Conservation (phyloP, 495 filamentous ascomycete species). For the Filosporella fistucella region DNA sequence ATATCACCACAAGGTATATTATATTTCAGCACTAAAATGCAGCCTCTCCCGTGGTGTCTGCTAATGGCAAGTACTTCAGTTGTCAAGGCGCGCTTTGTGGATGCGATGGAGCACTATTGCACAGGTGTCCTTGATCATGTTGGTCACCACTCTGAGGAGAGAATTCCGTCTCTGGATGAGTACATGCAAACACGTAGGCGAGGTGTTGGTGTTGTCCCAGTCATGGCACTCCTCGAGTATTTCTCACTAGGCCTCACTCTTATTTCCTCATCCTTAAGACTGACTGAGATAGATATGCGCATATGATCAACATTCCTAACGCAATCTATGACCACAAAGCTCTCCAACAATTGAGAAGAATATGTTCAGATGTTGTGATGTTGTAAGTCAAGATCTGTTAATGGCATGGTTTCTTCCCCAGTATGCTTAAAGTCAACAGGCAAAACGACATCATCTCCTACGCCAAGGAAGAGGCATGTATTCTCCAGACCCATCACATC, state of each 20-base stretch:
- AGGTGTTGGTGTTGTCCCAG: neutral
- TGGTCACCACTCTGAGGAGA: neutral
- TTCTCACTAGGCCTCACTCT: neutral
- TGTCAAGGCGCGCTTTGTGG: neutral
- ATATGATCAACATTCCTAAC: neutral
- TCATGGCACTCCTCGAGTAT: conserved; percentile 1
- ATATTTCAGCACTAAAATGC: no score
- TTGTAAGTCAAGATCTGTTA: neutral
- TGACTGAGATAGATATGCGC: neutral
- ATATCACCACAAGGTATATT: neutral
- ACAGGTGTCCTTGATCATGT: conserved; percentile 4
- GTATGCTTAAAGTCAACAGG: neutral
- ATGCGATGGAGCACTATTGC: neutral
- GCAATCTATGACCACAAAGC: neutral
- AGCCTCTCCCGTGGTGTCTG: neutral
- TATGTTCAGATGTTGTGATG: neutral
- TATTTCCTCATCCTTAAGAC: neutral
- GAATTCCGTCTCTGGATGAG: neutral
- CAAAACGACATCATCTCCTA: conserved; percentile 7
- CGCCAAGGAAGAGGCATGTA: conserved; percentile 1
- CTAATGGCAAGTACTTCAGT: neutral
- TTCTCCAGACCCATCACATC: neutral
- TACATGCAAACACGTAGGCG: conserved; percentile 1
- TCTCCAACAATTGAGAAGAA: neutral
- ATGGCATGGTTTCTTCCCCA: neutral